Base-by-base conservation (phyloP, 2,329 filamentous ascomycete genomes). In the Tolypocladium guangdongense region DNA sequence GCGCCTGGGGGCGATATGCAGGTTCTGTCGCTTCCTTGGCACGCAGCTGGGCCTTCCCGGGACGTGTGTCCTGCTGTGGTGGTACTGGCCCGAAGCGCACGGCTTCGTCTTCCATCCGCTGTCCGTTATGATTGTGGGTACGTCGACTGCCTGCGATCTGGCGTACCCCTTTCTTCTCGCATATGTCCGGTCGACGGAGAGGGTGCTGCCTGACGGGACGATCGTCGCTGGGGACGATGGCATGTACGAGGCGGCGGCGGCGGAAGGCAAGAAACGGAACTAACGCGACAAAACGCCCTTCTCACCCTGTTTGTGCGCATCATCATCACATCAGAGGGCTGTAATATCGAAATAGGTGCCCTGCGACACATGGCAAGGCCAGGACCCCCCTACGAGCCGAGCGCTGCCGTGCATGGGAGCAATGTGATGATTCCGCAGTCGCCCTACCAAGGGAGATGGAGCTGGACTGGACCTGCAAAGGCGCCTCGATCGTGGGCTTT, bases 71-170 rank as follows among this genome's bases (percentile, higher is more conserved):
- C 57, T 75, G 45, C 61, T 74, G n/a, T 77, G 74, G 74, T 75
- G 71, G 65, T 70, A 70, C 57, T 78, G 76, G 76, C 74, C 74
- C 3, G 76, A 78, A 53, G 72, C 74, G 1, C 73, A 78, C 58
- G 69, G 68, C 12, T 79, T 76, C 59, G 70, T 74, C 33, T 63
- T 69, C 49, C 70, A 69, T 35, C 74, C 72, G 0, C 61, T 75
- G 5, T 70, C 68, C 1, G 46, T 76, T 4, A 71, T 77, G 54
- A 59, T 78, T 16, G 67, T 68, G 56, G 69, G 65, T 0, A 68
- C 69, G 0, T 68, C 68, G 16, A 52, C 74, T 2, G 46, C 70
- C 18, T 74, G 70, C 49, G 76, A 79, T 56, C 37, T 74, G 14
- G 58, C 67, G 2, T 78, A 79, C 53, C 71, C 74, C 0, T 69